Evolutionary conservation across 441 rosid species (phyloP), one percentile per base, ranked within the genome.

Genomic region (Raphanus hybrid): DNA sequence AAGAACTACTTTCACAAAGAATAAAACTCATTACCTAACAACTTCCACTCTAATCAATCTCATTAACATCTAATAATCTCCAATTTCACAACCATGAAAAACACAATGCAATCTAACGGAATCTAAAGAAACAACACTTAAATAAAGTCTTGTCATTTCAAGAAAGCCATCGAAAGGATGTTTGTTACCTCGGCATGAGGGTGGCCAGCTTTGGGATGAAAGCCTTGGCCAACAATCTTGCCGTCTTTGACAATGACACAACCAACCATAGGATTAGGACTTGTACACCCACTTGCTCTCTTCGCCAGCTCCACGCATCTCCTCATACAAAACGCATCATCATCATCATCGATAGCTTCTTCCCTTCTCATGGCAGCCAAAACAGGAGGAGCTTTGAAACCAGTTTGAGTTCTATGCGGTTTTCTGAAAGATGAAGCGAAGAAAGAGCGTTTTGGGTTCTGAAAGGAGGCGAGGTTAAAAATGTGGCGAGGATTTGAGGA

Each of bases 121-220:
- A 29, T 2, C 45, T 18, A 11, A 20, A 59, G 7, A 45, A 26
- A 60, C 41, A 60, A 26, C 6, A 14, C 12, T 1, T 1, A 16
- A 16, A 16, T n/a, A 71, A 74, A 64, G 82, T 63, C 23, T 43
- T 12, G 27, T 79, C 75, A 55, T 79, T 79, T 79, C 3, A 55
- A 63, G 1, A 69, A 61, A 74, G 62, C 75, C 64, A 62, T n/a
- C n/a, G n/a, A n/a, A n/a, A n/a, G n/a, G n/a, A n/a, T n/a, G n/a
- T n/a, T n/a, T n/a, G 43, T 82, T 83, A 96, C 98, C 95, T 96
- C 98, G 23, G 97, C 98, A 80, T 93, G 99, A 79, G 98, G 98
- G 70, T 92, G 91, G 12, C 98, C 98, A 67, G 98, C 97, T 88
- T 93, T 96, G 63, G 97, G 98, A 78, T 93, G 98, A 82, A 90